phyloP scores from a whole-genome alignment of 2,329 filamentous ascomycete species.

The Apiospora pterosperma region DNA sequence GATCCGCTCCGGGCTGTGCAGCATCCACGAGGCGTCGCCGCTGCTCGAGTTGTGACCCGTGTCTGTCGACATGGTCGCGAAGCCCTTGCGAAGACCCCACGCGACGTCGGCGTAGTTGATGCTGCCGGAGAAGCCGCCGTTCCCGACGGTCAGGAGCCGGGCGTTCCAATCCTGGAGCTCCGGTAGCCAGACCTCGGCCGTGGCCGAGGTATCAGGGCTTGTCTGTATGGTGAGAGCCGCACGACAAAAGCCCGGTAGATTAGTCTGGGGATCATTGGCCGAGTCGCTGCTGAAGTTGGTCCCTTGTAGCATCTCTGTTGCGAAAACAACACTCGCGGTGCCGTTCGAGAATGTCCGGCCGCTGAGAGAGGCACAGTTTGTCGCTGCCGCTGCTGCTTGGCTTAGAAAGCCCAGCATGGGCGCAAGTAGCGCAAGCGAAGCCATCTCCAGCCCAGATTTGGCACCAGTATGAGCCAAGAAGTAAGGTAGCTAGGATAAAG shows the following conservation, averaged over 20 bases:
- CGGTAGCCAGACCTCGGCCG: conserved; percentile 6
- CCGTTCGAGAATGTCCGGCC: conserved; percentile 5
- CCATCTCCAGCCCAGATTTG: not conserved
- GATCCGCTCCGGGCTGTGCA: conserved; percentile 28
- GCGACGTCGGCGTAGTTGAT: conserved; percentile 32
- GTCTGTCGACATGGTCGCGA: conserved; percentile 38
- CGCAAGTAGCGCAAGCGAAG: not conserved
- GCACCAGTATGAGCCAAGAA: not conserved
- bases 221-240: not conserved
- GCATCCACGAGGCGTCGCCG: conserved; percentile 33
- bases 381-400: not conserved
- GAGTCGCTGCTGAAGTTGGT: not conserved
- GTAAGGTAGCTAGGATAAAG: not conserved
- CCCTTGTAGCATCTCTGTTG: not conserved
- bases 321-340: not conserved
- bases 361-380: conserved; percentile 28
- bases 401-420: not conserved
- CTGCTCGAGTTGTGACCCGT: conserved; percentile 37
- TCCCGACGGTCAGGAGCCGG: conserved; percentile 34
- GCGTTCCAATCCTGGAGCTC: conserved; percentile 26
- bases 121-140: conserved; percentile 35
- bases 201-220: not conserved
- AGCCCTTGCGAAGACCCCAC: conserved; percentile 32
- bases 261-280: not conserved
- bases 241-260: not conserved